These are phyloP conservation scores for Blastobotrys buckinghamii DNA, from an alignment of 1,139 yeast species.

Conservation along the genomic window DNA sequence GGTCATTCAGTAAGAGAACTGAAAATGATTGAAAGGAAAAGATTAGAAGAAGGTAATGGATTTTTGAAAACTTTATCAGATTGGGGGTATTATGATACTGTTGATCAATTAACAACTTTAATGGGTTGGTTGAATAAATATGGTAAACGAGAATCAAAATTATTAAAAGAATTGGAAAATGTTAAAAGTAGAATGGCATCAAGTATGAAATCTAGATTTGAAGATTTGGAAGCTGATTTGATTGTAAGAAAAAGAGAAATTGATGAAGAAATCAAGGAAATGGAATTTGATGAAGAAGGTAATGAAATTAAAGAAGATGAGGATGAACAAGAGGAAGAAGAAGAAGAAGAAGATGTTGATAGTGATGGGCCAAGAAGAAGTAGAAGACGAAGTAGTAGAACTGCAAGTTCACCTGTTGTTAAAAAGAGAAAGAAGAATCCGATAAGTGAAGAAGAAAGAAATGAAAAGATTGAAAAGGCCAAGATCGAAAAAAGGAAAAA, in stretches of 20 bases:
- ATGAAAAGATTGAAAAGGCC: slow-evolving; percentile 11
- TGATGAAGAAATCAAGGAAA: slow-evolving; percentile 20
- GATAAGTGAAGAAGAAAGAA: slow-evolving; percentile 16
- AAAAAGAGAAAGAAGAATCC: neutral
- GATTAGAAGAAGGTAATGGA: slow-evolving; percentile 60
- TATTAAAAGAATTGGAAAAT: slow-evolving; percentile 53
- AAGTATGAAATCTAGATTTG: slow-evolving; percentile 55
- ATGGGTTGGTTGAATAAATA: slow-evolving; percentile 64
- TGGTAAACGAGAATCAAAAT: slow-evolving; percentile 68
- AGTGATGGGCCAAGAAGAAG: slow-evolving; percentile 9
- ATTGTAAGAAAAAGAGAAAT: slow-evolving; percentile 24
- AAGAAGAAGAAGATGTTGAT: slow-evolving; percentile 8
- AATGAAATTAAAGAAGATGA: slow-evolving; percentile 5
- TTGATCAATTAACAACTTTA: slow-evolving; percentile 53
- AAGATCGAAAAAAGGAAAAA: slow-evolving; percentile 25
- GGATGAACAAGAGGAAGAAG: slow-evolving; percentile 15
- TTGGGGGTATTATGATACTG: slow-evolving; percentile 70
- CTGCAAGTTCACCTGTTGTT: slow-evolving; percentile 6
- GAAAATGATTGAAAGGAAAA: slow-evolving; percentile 46
- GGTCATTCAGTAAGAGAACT: slow-evolving; percentile 21
- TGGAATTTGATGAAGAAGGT: slow-evolving; percentile 22
- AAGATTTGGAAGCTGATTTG: slow-evolving; percentile 36
- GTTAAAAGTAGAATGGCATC: slow-evolving; percentile 46
- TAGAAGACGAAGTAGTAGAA: slow-evolving; percentile 8
- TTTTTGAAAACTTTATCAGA: slow-evolving; percentile 46